phyloP scores from a whole-genome alignment of 495 filamentous ascomycete species.

The Aspergillus heteromorphus region DNA sequence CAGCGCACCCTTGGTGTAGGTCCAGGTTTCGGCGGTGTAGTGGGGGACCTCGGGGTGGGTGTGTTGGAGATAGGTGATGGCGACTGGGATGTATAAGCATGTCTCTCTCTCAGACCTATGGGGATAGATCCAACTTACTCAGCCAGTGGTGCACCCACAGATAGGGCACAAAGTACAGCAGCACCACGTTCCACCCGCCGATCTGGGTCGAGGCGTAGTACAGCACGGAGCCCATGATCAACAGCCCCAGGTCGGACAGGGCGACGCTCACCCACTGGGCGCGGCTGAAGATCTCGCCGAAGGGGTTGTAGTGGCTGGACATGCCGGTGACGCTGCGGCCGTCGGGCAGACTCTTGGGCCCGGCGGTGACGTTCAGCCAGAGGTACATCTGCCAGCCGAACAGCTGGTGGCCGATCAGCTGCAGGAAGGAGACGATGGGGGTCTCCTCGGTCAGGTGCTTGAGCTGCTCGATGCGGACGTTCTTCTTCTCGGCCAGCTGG shows the following conservation, averaged over 20 bases:
- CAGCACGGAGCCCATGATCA: slow-evolving; percentile 38
- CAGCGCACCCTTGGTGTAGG: slow-evolving; percentile 77
- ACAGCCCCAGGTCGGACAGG: slow-evolving; percentile 54
- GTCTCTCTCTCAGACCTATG: neutral
- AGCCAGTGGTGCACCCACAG: slow-evolving; percentile 61
- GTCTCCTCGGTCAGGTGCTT: slow-evolving; percentile 51
- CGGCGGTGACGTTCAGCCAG: slow-evolving; percentile 49
- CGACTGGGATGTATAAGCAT: slow-evolving; percentile 41
- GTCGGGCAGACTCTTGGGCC: slow-evolving; percentile 39
- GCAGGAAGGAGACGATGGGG: slow-evolving; percentile 45
- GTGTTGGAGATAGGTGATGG: slow-evolving; percentile 88
- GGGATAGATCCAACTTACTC: slow-evolving; percentile 28
- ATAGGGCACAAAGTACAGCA: slow-evolving; percentile 51
- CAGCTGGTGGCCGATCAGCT: slow-evolving; percentile 48
- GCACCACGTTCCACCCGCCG: slow-evolving; percentile 44
- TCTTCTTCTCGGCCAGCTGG: slow-evolving; percentile 31
- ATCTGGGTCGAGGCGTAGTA: slow-evolving; percentile 41
- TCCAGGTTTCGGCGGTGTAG: slow-evolving; percentile 72
- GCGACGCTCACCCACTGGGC: slow-evolving; percentile 52
- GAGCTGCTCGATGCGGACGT: slow-evolving; percentile 30
- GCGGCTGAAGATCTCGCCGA: slow-evolving; percentile 55
- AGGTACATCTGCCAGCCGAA: slow-evolving; percentile 55
- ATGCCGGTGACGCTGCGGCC: slow-evolving; percentile 36
- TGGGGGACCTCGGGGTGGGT: slow-evolving; percentile 83
- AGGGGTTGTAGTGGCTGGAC: slow-evolving; percentile 56